A percentile compares a stretch with the other conserved stretches of the same genome.
These are phyloP conservation scores for Polytrichum commune DNA, from an alignment of 225 moss, liverwort and hornwort species.

Conservation along the genomic window DNA sequence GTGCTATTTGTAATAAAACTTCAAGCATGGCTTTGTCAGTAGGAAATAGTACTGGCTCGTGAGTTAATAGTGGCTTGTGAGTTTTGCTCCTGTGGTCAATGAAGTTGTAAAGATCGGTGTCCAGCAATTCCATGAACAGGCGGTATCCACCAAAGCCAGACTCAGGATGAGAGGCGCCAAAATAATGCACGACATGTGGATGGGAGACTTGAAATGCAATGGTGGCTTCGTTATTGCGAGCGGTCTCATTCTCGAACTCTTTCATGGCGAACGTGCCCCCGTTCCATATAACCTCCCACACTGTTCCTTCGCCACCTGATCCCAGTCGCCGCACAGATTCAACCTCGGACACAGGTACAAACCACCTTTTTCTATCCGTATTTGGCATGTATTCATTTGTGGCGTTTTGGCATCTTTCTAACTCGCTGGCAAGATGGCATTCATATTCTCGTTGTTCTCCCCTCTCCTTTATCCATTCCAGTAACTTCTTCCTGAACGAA, in stretches of 20 bases:
- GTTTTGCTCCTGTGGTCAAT: background rate
- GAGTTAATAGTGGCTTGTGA: too few relatives aligned
- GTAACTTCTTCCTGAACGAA: too few relatives aligned
- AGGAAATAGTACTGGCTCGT: too few relatives aligned
- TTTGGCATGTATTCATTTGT: background rate
- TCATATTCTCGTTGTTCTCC: background rate
- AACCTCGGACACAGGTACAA: background rate
- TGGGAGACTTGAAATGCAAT: slow-evolving; percentile 6
- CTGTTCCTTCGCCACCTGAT: rapidly evolving
- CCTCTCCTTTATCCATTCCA: too few relatives aligned
- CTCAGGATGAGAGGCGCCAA: background rate
- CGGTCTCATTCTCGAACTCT: background rate
- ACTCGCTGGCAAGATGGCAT: background rate
- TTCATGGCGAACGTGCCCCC: slow-evolving; percentile 19
- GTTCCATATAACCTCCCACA: background rate
- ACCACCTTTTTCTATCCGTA: background rate
- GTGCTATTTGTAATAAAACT: slow-evolving; percentile 18
- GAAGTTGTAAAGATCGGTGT: slow-evolving; percentile 11
- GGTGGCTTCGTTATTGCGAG: background rate
- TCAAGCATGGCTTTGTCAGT: slow-evolving; percentile 3
- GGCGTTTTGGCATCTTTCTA: background rate
- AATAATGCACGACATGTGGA: slow-evolving; percentile 21
- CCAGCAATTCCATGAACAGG: slow-evolving; percentile 26
- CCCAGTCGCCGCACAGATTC: background rate
- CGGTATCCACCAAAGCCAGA: background rate